phyloP scores from a whole-genome alignment of 2,329 filamentous ascomycete species.

The Nemania abortiva region DNA sequence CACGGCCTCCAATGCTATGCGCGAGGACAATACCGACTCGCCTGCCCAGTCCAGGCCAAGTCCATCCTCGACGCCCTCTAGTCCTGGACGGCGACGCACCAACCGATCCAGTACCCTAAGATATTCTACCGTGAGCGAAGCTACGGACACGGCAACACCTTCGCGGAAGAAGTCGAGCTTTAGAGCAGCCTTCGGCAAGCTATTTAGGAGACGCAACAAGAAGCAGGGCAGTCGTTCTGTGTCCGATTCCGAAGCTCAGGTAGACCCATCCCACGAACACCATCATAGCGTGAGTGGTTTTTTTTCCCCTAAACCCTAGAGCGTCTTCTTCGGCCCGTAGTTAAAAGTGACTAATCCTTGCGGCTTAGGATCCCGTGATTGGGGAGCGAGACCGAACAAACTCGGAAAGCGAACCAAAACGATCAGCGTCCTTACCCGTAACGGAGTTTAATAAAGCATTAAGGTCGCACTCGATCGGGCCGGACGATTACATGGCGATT shows the following conservation, averaged over 20 bases:
- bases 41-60: slow-evolving; percentile 44
- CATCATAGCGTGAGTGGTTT: slow-evolving; percentile 67
- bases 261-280: slow-evolving; percentile 51
- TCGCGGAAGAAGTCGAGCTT: slow-evolving; percentile 70
- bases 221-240: slow-evolving; percentile 60
- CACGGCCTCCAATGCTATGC: slow-evolving; percentile 40
- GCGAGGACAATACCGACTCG: slow-evolving; percentile 43
- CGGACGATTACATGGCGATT: slow-evolving; percentile 65
- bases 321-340: not conserved
- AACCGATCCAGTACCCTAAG: slow-evolving; percentile 58
- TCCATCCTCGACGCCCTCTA: slow-evolving; percentile 46
- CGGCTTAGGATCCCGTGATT: slow-evolving; percentile 55
- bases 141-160: slow-evolving; percentile 55
- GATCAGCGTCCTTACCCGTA: slow-evolving; percentile 69
- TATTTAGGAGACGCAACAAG: slow-evolving; percentile 67
- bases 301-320: not conserved
- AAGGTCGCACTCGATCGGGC: slow-evolving; percentile 71
- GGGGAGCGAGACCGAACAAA: slow-evolving; percentile 48
- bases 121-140: slow-evolving; percentile 63
- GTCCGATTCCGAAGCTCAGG: slow-evolving; percentile 47
- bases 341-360: slow-evolving; percentile 25
- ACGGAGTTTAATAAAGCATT: slow-evolving; percentile 71
- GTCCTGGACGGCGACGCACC: slow-evolving; percentile 52
- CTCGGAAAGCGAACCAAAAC: slow-evolving; percentile 60
- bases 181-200: slow-evolving; percentile 65